Evolutionary conservation across 805 yeast genomes (phyloP).

Genomic region (Priceomyces haplophilus): DNA sequence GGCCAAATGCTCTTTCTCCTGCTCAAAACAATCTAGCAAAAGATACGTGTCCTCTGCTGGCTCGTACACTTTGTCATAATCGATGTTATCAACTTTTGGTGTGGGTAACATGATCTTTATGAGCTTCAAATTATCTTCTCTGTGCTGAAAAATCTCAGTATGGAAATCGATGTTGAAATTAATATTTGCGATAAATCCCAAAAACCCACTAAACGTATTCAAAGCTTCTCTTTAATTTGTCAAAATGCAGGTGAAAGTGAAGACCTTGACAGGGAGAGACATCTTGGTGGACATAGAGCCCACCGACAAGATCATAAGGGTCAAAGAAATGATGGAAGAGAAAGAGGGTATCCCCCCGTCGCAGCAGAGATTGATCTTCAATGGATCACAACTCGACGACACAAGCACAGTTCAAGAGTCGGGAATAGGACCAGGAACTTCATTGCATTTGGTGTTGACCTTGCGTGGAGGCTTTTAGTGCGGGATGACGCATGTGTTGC

Average conservation of each 20-base stretch:
- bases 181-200: not conserved
- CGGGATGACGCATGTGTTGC: not conserved
- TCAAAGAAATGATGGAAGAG: conserved; percentile 91
- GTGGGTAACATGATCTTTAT: conserved; percentile 70
- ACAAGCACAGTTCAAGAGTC: conserved; percentile 67
- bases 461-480: conserved; percentile 72
- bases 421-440: conserved; percentile 81
- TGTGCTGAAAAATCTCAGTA: not conserved
- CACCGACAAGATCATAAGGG: conserved; percentile 60
- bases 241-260: conserved; percentile 64
- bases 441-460: conserved; percentile 85
- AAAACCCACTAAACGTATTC: not conserved
- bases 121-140: not conserved
- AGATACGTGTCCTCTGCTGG: conserved; percentile 93
- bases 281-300: conserved; percentile 75
- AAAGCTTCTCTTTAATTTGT: not conserved
- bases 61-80: conserved; percentile 79
- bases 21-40: conserved; percentile 75
- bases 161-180: not conserved
- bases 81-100: conserved; percentile 56
- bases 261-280: conserved; percentile 81
- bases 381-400: conserved; percentile 92
- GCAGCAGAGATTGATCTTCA: conserved; percentile 86
- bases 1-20: conserved; percentile 40
- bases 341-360: conserved; percentile 96